A percentile compares a stretch with the other conserved stretches of the same genome.
Evolutionary conservation across 306 rosid genomes (phyloP).

Genomic region (Cicer bijugum): DNA sequence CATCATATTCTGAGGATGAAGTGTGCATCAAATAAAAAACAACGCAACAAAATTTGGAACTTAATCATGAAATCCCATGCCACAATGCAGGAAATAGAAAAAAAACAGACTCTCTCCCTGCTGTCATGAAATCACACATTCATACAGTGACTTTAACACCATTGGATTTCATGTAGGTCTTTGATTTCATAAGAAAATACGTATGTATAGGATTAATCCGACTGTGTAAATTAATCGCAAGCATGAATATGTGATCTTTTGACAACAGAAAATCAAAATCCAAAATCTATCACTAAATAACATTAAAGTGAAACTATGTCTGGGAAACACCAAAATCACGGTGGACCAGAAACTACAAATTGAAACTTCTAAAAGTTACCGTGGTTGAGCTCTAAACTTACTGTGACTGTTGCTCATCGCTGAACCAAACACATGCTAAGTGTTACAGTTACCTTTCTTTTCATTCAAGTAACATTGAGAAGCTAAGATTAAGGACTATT

Average conservation of each 20-base stretch:
- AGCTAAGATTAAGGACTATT: neutral
- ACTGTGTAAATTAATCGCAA: neutral
- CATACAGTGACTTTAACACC: neutral
- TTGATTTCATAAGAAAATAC: neutral
- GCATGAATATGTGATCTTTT: neutral
- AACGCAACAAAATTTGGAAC: neutral
- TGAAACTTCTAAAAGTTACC: neutral
- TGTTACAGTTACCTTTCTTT: neutral
- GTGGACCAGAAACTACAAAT: neutral
- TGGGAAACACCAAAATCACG: neutral
- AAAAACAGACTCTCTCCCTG: neutral
- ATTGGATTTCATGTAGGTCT: neutral
- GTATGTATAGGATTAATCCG: neutral
- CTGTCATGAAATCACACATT: neutral
- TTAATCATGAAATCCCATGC: conserved; percentile 1
- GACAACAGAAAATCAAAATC: neutral
- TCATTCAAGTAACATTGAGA: neutral
- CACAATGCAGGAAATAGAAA: neutral
- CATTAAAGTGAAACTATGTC: neutral
- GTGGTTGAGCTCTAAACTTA: too few species aligned
- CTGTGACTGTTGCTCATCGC: neutral
- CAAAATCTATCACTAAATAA: neutral
- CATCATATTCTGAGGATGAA: neutral
- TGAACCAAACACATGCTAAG: neutral
- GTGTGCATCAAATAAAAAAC: conserved; percentile 13